These are phyloP conservation scores for Fusarium devonianum DNA, from an alignment of 2,329 filamentous ascomycete genomes.

Conservation along the genomic window DNA sequence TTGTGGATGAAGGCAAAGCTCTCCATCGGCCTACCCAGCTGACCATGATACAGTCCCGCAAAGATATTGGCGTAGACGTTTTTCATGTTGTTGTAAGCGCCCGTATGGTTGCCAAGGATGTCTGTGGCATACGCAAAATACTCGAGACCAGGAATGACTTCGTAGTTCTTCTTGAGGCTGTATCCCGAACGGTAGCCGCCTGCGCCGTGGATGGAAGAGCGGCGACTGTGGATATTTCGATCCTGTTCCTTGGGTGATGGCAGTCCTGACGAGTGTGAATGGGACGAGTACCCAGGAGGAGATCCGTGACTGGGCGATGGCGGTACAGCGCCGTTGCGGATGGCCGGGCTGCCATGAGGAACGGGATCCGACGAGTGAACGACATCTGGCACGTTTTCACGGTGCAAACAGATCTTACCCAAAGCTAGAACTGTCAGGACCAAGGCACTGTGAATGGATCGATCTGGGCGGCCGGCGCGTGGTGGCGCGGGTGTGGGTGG, in stretches of 20 bases:
- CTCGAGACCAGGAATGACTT: constrained; percentile 86
- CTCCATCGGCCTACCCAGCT: constrained; percentile 84
- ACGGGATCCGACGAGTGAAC: constrained; percentile 50
- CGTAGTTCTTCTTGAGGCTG: constrained; percentile 68
- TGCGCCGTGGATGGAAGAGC: constrained; percentile 59
- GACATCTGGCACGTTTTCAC: constrained; percentile 63
- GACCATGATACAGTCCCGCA: constrained; percentile 87
- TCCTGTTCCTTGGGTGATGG: constrained; percentile 62
- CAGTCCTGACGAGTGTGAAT: constrained; percentile 58
- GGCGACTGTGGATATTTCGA: constrained; percentile 54
- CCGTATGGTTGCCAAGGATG: constrained; percentile 82
- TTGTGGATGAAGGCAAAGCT: constrained; percentile 72
- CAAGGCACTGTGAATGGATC: constrained; percentile 80
- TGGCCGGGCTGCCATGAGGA: constrained; percentile 47
- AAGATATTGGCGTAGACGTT: constrained; percentile 87
- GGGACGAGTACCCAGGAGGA: constrained; percentile 55
- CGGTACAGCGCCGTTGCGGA: constrained; percentile 58
- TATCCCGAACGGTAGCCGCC: constrained; percentile 40
- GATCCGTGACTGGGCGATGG: constrained; percentile 64
- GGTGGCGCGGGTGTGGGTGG: constrained; percentile 41
- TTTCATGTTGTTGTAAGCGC: constrained; percentile 79
- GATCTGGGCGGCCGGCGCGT: constrained; percentile 61
- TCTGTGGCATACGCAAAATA: constrained; percentile 89
- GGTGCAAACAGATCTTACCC: constrained; percentile 77
- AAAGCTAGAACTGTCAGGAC: constrained; percentile 84